Conservation (phyloP, 495 filamentous ascomycete genomes). For the Hypoxylon crocopeplum region DNA sequence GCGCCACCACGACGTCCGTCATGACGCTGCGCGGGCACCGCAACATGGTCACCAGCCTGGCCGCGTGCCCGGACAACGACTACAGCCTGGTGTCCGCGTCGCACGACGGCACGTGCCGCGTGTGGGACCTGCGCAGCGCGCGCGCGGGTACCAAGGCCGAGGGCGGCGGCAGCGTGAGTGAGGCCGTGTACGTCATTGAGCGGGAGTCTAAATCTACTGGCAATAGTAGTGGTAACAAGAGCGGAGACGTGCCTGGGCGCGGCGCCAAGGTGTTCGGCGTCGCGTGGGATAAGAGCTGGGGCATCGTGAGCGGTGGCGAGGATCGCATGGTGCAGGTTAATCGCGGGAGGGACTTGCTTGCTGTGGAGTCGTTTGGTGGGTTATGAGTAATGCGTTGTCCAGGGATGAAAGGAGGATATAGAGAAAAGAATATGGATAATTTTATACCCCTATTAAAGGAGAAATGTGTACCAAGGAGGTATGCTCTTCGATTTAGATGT, state of each 20-base stretch:
- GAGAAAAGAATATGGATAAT: too few relatives aligned
- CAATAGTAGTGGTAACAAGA: slow-evolving; percentile 40
- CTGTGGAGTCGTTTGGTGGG: background rate
- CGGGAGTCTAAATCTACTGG: slow-evolving; percentile 57
- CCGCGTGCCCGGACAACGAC: slow-evolving; percentile 72
- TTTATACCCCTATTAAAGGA: too few relatives aligned
- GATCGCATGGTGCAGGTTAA: slow-evolving; percentile 95
- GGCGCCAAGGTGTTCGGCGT: slow-evolving; percentile 91
- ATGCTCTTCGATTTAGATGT: too few relatives aligned
- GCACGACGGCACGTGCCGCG: slow-evolving; percentile 86
- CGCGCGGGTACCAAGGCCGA: slow-evolving; percentile 67
- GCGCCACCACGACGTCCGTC: slow-evolving; percentile 72
- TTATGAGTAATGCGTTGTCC: too few relatives aligned
- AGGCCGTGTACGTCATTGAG: slow-evolving; percentile 81
- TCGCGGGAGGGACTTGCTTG: slow-evolving; percentile 57
- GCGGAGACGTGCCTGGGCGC: slow-evolving; percentile 55
- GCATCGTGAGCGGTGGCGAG: slow-evolving; percentile 91
- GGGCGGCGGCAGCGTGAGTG: slow-evolving; percentile 69
- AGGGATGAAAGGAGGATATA: too few relatives aligned
- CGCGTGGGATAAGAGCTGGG: slow-evolving; percentile 80
- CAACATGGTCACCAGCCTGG: slow-evolving; percentile 78
- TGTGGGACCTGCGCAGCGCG: slow-evolving; percentile 88
- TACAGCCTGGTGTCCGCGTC: slow-evolving; percentile 82
- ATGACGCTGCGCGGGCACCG: slow-evolving; percentile 90
- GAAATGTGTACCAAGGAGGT: too few relatives aligned